A percentile compares a stretch with the other conserved stretches of the same genome.
Evolutionary conservation across 2,329 filamentous ascomycete species (phyloP).

Genomic region (Paraphoma chrysanthemicola): DNA sequence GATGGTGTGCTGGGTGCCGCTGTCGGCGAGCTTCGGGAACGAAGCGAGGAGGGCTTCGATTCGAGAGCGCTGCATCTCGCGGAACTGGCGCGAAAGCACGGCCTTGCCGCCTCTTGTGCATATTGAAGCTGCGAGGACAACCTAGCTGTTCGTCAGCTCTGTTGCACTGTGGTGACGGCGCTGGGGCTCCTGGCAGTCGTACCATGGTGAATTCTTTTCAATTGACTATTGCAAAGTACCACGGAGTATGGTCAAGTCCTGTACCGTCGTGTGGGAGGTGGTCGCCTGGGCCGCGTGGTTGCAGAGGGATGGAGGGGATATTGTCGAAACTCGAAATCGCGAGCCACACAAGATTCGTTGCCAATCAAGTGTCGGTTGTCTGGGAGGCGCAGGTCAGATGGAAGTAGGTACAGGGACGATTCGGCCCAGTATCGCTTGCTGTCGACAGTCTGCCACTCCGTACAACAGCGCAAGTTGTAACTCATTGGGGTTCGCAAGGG

Average conservation of each 20-base stretch:
- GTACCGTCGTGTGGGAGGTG: not conserved
- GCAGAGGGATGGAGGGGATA: conserved; percentile 23
- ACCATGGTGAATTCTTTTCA: conserved; percentile 36
- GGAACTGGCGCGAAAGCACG: conserved; percentile 96
- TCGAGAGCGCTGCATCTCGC: conserved; percentile 95
- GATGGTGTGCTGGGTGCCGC: conserved; percentile 94
- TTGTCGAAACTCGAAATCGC: conserved; percentile 19
- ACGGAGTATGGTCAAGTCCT: not conserved
- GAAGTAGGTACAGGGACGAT: not conserved
- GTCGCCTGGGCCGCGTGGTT: conserved; percentile 8
- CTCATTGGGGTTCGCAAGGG: conserved; percentile 19
- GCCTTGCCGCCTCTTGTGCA: conserved; percentile 98
- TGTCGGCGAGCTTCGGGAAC: conserved; percentile 96
- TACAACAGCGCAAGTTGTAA: conserved; percentile 23
- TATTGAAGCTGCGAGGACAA: conserved; percentile 98
- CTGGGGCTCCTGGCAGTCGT: conserved; percentile 6
- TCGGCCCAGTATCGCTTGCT: not conserved
- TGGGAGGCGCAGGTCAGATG: not conserved
- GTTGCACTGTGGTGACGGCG: not conserved
- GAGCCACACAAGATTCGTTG: conserved; percentile 4
- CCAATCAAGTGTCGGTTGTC: too few relatives aligned
- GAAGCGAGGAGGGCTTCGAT: conserved; percentile 96
- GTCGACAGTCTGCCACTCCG: conserved; percentile 10
- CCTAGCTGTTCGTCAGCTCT: conserved; percentile 61
- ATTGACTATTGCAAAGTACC: conserved; percentile 2